A percentile compares a stretch with the other conserved stretches of the same genome.
Evolutionary conservation across 2,329 filamentous ascomycete genomes (phyloP).

Genomic region (Penicillium sp.): DNA sequence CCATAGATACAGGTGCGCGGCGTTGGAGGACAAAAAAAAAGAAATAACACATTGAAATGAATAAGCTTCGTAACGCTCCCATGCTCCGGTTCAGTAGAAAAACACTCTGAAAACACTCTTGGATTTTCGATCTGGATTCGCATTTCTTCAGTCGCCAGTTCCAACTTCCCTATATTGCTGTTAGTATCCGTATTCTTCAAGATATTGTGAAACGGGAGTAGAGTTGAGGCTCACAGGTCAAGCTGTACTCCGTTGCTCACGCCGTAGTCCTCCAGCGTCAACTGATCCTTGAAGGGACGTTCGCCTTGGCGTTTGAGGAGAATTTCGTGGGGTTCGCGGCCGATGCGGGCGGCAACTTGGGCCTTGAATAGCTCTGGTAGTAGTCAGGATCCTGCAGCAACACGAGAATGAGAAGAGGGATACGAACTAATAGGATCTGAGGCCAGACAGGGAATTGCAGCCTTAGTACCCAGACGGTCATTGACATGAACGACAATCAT

Average conservation of each 20-base stretch:
- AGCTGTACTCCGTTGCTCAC: conserved; percentile 78
- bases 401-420: neutral
- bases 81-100: conserved; percentile 13
- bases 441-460: conserved; percentile 83
- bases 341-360: conserved; percentile 85
- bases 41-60: conserved; percentile 10
- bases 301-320: conserved; percentile 89
- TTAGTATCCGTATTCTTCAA: conserved; percentile 22
- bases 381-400: neutral
- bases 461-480: conserved; percentile 93
- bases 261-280: conserved; percentile 89
- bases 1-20: conserved; percentile 1
- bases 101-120: conserved; percentile 9
- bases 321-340: conserved; percentile 85
- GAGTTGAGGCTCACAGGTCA: conserved; percentile 41
- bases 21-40: conserved; percentile 5
- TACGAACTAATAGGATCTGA: conserved; percentile 68
- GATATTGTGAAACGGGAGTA: neutral
- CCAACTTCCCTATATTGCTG: conserved; percentile 43
- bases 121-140: neutral
- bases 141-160: conserved; percentile 42
- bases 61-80: conserved; percentile 13
- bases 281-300: conserved; percentile 85
- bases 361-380: conserved; percentile 72
- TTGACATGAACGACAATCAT: conserved; percentile 96